Base-by-base conservation (phyloP, 805 yeast species). In the Metschnikowia arizonensis region DNA sequence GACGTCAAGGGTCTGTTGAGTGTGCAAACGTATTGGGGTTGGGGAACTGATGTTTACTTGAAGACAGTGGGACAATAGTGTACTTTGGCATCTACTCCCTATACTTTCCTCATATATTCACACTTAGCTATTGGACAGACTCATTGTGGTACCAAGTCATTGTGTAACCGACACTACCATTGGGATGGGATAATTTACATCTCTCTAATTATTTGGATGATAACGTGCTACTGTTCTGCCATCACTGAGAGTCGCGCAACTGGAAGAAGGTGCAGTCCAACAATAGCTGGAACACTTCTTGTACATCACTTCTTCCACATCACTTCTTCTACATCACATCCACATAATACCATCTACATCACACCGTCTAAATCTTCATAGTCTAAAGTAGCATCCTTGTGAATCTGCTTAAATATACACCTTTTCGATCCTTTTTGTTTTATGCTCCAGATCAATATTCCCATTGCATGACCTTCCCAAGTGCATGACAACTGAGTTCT, bases 21-120 rank as follows among this genome's bases (percentile, higher is more conserved):
- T 48, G 69, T 87, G 24, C 88, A 85, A 60, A 79, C 84, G 39
- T 74, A 84, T 47, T 77, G 77, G 64, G 91, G 93, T 1, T 74
- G 81, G 74, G 96, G 96, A 3, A 84, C 91, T 0, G 89, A 83
- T 54, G 88, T 82, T 6, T 85, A 85, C 58, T 66, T 85, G 36
- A 76, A 72, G 55, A 66, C 72, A 0, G 68, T 65, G 17, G 72
- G 71, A 1, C 47, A 49, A 10, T 59, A 49, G 43, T 15, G 5
- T 2, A n/a, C 15, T 28, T 8, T 21, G 31, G 29, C 29, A 26
- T 10, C 23, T 26, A n/a, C n/a, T 26, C n/a, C 2, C 5, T n/a
- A n/a, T 12, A 26, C 29, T 26, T 26, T 25, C 12, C 12, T 26
- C 29, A 10, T 10, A 10, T 11, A 11, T 12, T 5, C 10, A 10